Percentiles rank a stretch among this genome's conserved stretches.
These are phyloP conservation scores for Saccharomyces hybrid DNA, from an alignment of 1,139 yeast species.

Conservation along the genomic window DNA sequence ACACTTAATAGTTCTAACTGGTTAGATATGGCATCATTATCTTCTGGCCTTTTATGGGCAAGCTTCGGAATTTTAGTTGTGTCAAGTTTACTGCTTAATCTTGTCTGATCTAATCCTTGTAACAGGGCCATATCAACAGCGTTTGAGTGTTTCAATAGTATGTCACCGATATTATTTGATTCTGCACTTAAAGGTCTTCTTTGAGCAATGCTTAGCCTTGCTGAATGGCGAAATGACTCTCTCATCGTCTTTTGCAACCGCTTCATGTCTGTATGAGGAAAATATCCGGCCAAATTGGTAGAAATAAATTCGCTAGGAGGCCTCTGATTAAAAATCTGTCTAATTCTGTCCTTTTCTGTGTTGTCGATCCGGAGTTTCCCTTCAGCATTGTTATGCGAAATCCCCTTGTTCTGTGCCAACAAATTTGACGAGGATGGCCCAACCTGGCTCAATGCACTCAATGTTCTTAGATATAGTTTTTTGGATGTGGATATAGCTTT, in stretches of 20 bases:
- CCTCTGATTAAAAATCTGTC: constrained; percentile 75
- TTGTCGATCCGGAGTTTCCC: background rate
- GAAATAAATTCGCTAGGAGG: constrained; percentile 93
- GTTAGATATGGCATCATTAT: constrained; percentile 1
- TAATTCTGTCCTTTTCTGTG: constrained; percentile 29
- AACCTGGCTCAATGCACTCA: constrained; percentile 17
- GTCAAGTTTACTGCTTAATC: background rate
- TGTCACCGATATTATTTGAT: constrained; percentile 49
- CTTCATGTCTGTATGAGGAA: constrained; percentile 73
- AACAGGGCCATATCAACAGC: constrained; percentile 53
- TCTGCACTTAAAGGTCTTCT: constrained; percentile 20
- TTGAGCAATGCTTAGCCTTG: constrained; percentile 39
- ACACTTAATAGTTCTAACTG: constrained; percentile 2
- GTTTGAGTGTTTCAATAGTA: constrained; percentile 49
- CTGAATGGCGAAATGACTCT: constrained; percentile 73
- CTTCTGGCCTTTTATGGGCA: background rate
- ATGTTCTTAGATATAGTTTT: constrained; percentile 31
- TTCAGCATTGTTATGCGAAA: background rate
- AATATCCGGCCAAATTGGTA: constrained; percentile 80
- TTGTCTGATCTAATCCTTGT: constrained; percentile 15
- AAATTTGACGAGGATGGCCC: constrained; percentile 5
- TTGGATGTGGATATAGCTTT: constrained; percentile 63
- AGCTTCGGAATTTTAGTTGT: background rate
- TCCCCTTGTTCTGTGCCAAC: background rate
- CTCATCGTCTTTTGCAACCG: constrained; percentile 75